phyloP scores from a whole-genome alignment of 805 yeast species.

The Sugiyamaella smithiae region DNA sequence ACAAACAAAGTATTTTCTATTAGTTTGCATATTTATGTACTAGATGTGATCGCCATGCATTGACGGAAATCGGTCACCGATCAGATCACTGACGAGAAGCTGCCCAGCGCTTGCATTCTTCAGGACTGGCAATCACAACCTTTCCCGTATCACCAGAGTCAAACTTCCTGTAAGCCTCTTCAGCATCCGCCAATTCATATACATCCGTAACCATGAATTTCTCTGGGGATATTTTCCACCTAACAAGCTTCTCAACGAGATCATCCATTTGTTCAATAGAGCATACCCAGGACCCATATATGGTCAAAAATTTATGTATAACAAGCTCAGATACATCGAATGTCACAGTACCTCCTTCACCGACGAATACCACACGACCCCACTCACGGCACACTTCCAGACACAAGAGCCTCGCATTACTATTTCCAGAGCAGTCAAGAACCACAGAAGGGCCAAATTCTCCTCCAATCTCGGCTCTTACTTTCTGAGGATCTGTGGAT shows the following conservation, averaged over 20 bases:
- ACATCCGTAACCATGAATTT: slow-evolving; percentile 17
- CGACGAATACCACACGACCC: slow-evolving; percentile 19
- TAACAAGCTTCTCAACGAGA: slow-evolving; percentile 18
- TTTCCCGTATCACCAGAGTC: slow-evolving; percentile 19
- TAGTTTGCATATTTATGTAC: too few species aligned
- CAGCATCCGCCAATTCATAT: slow-evolving; percentile 11
- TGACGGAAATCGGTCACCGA: too few species aligned
- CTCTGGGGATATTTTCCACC: slow-evolving; percentile 18
- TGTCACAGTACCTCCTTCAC: slow-evolving; percentile 16
- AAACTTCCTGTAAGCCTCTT: slow-evolving; percentile 13
- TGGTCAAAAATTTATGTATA: slow-evolving; percentile 17
- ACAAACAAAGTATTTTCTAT: too few species aligned
- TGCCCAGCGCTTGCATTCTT: not conserved
- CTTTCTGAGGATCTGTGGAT: slow-evolving; percentile 2
- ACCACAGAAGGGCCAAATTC: slow-evolving; percentile 17
- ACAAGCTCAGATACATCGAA: slow-evolving; percentile 18
- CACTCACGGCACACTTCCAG: slow-evolving; percentile 18
- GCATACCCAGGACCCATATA: slow-evolving; percentile 18
- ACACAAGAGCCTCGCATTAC: slow-evolving; percentile 13
- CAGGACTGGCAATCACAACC: slow-evolving; percentile 12
- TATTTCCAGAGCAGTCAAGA: slow-evolving; percentile 18
- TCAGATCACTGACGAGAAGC: too few species aligned
- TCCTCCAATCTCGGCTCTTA: slow-evolving; percentile 12
- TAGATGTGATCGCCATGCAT: too few species aligned
- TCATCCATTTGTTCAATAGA: slow-evolving; percentile 19